phyloP scores from a whole-genome alignment of 257 asterid genomes.

The Nicotiana benthamiana region DNA sequence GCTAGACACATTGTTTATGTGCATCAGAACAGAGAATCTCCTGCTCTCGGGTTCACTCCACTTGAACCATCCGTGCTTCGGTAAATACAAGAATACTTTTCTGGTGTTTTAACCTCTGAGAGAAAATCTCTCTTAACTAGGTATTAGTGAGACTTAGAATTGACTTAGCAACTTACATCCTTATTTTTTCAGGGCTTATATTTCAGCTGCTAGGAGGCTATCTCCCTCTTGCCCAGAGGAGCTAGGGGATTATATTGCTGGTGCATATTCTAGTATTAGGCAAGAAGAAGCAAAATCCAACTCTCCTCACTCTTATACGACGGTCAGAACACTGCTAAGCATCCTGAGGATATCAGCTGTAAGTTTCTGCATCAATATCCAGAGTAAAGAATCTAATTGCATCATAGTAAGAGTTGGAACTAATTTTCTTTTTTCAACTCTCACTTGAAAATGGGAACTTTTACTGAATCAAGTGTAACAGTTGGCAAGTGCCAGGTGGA shows the following conservation, averaged over 20 bases:
- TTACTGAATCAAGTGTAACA: background rate
- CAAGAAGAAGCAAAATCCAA: slow-evolving; percentile 98
- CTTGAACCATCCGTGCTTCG: slow-evolving; percentile 90
- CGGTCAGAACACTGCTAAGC: slow-evolving; percentile 77
- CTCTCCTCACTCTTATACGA: slow-evolving; percentile 76
- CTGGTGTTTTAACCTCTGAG: background rate
- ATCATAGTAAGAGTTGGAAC: background rate
- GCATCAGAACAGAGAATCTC: slow-evolving; percentile 91
- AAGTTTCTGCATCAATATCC: slow-evolving; percentile 21
- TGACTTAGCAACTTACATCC: background rate
- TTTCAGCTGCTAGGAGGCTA: slow-evolving; percentile 79
- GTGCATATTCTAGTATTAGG: slow-evolving; percentile 89
- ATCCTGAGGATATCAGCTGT: slow-evolving; percentile 84
- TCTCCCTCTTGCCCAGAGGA: slow-evolving; percentile 87
- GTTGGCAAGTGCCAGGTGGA: background rate
- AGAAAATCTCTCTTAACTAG: background rate
- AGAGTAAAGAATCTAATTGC: background rate
- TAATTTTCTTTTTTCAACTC: background rate
- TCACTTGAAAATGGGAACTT: background rate
- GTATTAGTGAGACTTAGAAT: slow-evolving; percentile 4
- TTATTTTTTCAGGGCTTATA: slow-evolving; percentile 69
- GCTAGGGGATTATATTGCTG: slow-evolving; percentile 83
- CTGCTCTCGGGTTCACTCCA: slow-evolving; percentile 97
- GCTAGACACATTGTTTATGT: slow-evolving; percentile 98
- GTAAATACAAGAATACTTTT: slow-evolving; percentile 28